These are phyloP conservation scores for Fusarium kyushuense DNA, from an alignment of 2,329 filamentous ascomycete species.

Conservation along the genomic window DNA sequence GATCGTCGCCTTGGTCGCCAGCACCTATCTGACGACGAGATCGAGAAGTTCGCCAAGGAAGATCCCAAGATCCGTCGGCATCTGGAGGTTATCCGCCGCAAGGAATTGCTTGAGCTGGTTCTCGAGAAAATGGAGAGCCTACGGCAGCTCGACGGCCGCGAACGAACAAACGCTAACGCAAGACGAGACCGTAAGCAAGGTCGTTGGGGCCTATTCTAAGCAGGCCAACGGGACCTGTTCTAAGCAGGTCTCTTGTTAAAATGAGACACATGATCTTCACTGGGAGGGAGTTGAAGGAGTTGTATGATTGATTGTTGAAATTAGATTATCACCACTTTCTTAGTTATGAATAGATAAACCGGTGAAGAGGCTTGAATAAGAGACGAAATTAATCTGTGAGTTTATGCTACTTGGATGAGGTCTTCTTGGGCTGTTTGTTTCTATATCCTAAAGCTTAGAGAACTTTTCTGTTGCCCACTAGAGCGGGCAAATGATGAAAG, in stretches of 20 bases:
- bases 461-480: no score
- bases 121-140: constrained; percentile 96
- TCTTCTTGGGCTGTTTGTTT: neutral
- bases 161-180: constrained; percentile 55
- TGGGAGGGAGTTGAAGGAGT: constrained; percentile 49
- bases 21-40: constrained; percentile 78
- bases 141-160: constrained; percentile 82
- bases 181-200: constrained; percentile 55
- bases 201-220: constrained; percentile 65
- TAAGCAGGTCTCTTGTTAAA: neutral
- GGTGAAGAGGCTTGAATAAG: neutral
- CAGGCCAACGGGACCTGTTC: neutral
- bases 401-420: neutral
- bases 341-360: no score
- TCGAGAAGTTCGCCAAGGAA: constrained; percentile 92
- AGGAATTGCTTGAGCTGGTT: constrained; percentile 92
- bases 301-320: constrained; percentile 42
- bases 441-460: neutral
- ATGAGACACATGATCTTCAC: constrained; percentile 47
- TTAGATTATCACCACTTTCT: constrained; percentile 40
- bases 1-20: constrained; percentile 85
- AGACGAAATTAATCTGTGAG: neutral
- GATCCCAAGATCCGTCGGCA: constrained; percentile 91
- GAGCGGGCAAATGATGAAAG: neutral
- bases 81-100: constrained; percentile 90